Evolutionary conservation across 2,329 filamentous ascomycete species (phyloP), one percentile per base, ranked within the genome.

Genomic region (Diplodia intermedia): DNA sequence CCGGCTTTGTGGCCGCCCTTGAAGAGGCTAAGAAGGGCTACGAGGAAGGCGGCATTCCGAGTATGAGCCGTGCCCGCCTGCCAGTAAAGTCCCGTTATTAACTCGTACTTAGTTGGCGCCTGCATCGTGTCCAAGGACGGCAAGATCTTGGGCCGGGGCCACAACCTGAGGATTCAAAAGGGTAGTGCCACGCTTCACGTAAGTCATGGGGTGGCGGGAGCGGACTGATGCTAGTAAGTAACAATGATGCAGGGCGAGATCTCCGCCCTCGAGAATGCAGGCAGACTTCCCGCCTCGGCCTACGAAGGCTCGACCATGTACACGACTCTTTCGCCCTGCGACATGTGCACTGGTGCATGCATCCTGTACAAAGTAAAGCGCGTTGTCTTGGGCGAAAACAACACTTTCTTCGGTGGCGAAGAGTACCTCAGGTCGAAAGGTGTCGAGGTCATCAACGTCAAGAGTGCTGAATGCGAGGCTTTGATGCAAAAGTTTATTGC

Each of bases 301-400:
- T 93, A 93, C 78, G 84, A 85, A 71, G 89, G 88, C 36, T 86
- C 89, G 43, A 93, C 90, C n/a, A 93, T 94, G 90, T 94, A 91
- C 79, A 94, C 91, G 2, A 93, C 91, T 0, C 82, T 94, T 7
- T 91, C 89, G 2, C 91, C 91, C 0, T 94, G 91, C 77, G 90
- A 92, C 75, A 93, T 93, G 91, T 94, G 89, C 78, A 92, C 91
- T 4, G 91, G 91, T 9, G 90, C 91, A 2, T 93, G 90, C 74
- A 81, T 94, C 69, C 83, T 93, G 69, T 94, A 93, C 82, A 90
- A 90, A 73, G 86, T 94, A 68, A 83, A 85, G 56, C 85, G 91
- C 26, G 90, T 93, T 3, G 90, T 94, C 36, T 87, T 94, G 72
- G 72, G 77, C 38, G 91, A 94, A 81, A 93, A 93, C 79, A 86